Evolutionary conservation across 805 yeast species (phyloP).

Genomic region (Wickerhamomyces chambardii): DNA sequence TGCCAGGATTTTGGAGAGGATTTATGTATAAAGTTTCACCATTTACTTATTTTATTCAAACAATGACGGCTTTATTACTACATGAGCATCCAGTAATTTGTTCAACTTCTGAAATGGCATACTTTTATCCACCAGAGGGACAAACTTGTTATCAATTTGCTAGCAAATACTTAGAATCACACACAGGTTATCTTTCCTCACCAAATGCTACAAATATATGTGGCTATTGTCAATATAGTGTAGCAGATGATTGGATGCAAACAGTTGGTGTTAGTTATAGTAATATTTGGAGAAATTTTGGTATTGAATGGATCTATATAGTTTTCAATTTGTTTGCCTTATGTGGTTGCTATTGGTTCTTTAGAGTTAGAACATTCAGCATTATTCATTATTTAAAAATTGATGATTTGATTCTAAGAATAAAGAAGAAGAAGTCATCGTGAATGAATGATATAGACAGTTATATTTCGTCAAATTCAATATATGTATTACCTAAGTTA

Average conservation of each 20-base stretch:
- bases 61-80: conserved; percentile 37
- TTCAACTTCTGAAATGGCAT: conserved; percentile 34
- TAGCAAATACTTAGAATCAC: conserved; percentile 26
- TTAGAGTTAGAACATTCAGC: conserved; percentile 11
- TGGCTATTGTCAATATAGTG: conserved; percentile 36
- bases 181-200: conserved; percentile 50
- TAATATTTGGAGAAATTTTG: conserved; percentile 59
- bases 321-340: conserved; percentile 39
- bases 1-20: conserved; percentile 83
- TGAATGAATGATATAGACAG: too few relatives aligned
- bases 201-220: conserved; percentile 39
- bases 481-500: too few relatives aligned
- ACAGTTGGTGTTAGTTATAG: conserved; percentile 33
- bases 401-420: too few relatives aligned
- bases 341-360: conserved; percentile 13
- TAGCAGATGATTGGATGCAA: conserved; percentile 38
- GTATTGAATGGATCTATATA: conserved; percentile 50
- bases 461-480: too few relatives aligned
- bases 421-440: too few relatives aligned
- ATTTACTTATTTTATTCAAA: conserved; percentile 59
- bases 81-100: conserved; percentile 47
- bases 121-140: conserved; percentile 47
- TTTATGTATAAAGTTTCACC: conserved; percentile 76
- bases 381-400: too few relatives aligned
- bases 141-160: conserved; percentile 56